Percentiles rank a stretch among this genome's conserved stretches.
Evolutionary conservation across 106 monocot species (phyloP).

Genomic region (Dendrobium catenatum): DNA sequence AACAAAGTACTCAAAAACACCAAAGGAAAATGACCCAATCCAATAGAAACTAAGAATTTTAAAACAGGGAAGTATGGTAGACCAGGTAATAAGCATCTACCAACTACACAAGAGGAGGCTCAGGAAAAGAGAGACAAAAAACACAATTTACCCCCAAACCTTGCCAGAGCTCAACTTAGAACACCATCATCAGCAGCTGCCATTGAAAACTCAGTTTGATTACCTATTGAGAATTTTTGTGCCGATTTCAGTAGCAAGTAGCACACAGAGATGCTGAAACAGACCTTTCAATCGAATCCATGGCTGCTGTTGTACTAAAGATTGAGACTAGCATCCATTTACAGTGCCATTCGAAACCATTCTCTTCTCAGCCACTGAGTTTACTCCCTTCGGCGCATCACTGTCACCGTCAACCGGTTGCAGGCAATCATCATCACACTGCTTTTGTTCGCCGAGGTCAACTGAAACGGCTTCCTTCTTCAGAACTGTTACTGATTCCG

Average conservation of each 20-base stretch:
- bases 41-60: neutral
- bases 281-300: neutral
- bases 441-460: neutral
- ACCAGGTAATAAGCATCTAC: neutral
- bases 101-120: neutral
- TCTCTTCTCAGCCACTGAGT: conserved; percentile 26
- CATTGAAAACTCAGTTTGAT: too few relatives aligned
- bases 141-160: neutral
- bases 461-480: conserved; percentile 3
- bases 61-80: neutral
- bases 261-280: neutral
- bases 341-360: conserved; percentile 26
- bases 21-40: neutral
- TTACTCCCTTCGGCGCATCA: conserved; percentile 14
- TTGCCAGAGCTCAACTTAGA: neutral
- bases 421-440: conserved; percentile 10
- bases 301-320: neutral
- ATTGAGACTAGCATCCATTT: conserved; percentile 14
- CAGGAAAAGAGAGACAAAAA: neutral
- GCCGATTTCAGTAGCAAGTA: too few relatives aligned
- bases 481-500: conserved; percentile 15
- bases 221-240: too few relatives aligned
- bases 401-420: neutral
- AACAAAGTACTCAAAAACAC: neutral
- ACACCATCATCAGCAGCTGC: neutral